Percentiles rank a stretch among this genome's conserved stretches.
phyloP scores from a whole-genome alignment of 2,329 filamentous ascomycete genomes.

The Alternaria incomplexa region DNA sequence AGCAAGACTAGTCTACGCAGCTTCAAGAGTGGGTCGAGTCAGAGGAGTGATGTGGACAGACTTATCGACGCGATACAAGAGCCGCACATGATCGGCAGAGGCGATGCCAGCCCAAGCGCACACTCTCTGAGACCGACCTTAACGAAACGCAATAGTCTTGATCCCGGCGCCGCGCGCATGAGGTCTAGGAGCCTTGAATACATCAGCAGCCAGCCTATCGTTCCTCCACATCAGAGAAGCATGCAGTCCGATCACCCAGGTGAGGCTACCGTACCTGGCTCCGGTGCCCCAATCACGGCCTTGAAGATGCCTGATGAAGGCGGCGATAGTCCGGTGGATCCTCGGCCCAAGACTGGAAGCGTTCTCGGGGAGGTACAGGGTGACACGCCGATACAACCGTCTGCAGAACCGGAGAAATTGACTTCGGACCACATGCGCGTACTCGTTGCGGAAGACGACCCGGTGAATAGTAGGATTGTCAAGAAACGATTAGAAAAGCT shows the following conservation, averaged over 20 bases:
- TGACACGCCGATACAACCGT: slow-evolving; percentile 20
- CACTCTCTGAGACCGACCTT: slow-evolving; percentile 32
- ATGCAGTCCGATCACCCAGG: slow-evolving; percentile 55
- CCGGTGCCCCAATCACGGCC: slow-evolving; percentile 52
- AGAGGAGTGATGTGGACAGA: slow-evolving; percentile 69
- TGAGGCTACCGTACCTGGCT: slow-evolving; percentile 48
- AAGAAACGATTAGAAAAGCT: slow-evolving; percentile 79
- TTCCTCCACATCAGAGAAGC: slow-evolving; percentile 38
- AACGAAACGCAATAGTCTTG: slow-evolving; percentile 37
- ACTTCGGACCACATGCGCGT: slow-evolving; percentile 64
- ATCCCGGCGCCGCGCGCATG: slow-evolving; percentile 8
- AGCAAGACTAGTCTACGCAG: slow-evolving; percentile 60
- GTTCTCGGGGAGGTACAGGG: slow-evolving; percentile 39
- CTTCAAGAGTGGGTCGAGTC: slow-evolving; percentile 55
- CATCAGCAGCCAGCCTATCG: slow-evolving; percentile 8
- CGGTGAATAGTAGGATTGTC: slow-evolving; percentile 82
- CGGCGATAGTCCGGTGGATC: slow-evolving; percentile 13
- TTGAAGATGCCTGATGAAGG: slow-evolving; percentile 56
- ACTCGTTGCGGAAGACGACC: slow-evolving; percentile 86
- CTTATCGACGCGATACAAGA: slow-evolving; percentile 75
- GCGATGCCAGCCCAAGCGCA: slow-evolving; percentile 25
- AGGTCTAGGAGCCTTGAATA: slow-evolving; percentile 39
- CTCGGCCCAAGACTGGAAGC: slow-evolving; percentile 18
- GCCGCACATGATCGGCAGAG: slow-evolving; percentile 50
- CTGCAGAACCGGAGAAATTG: slow-evolving; percentile 15